Evolutionary conservation across 768 basidiomycete species (phyloP), one percentile per base, ranked within the genome.

Genomic region (Lentinus tigrinus): DNA sequence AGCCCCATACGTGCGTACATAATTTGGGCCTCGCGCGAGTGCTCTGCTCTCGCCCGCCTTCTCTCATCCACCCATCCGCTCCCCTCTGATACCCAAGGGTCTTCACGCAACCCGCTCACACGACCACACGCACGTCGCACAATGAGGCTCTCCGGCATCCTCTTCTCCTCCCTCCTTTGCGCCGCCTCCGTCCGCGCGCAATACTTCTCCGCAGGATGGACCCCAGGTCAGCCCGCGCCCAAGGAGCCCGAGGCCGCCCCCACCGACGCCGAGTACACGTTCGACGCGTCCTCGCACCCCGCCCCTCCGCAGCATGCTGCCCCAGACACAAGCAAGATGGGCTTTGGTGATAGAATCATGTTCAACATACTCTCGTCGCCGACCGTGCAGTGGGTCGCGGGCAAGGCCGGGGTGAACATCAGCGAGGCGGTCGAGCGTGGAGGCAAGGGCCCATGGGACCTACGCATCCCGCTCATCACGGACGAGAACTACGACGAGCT

Each of bases 171-270:
- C 23, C 65, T 65, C 65, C 67, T 77, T 58, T 70, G 71, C 51
- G 70, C 74, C 52, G 58, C 64, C 1, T 71, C 76, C 23, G 76
- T 72, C 43, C 72, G 73, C 50, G 89, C 88, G 13, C 85, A 89
- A 62, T 92, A 91, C 72, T 87, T 92, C 72, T 91, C 90, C 3
- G 75, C 76, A 31, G 92, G 91, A n/a, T 93, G 91, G 91, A 67
- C 75, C 27, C 91, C 91, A 3, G 91, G 89, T 27, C 86, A 92
- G 67, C 75, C 83, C 3, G 68, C 74, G 4, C 63, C 69, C 31
- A 31, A 31, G 31, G 31, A 31, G 31, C 31, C 31, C 1, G 31
- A 31, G 26, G 60, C 64, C 23, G 62, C 57, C 21, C 54, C 57
- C 58, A 16, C 55, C 7, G 52, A 19, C 9, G 53, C 53, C 14